phyloP scores from a whole-genome alignment of 2,329 filamentous ascomycete species.

The Alternaria gansuensis region DNA sequence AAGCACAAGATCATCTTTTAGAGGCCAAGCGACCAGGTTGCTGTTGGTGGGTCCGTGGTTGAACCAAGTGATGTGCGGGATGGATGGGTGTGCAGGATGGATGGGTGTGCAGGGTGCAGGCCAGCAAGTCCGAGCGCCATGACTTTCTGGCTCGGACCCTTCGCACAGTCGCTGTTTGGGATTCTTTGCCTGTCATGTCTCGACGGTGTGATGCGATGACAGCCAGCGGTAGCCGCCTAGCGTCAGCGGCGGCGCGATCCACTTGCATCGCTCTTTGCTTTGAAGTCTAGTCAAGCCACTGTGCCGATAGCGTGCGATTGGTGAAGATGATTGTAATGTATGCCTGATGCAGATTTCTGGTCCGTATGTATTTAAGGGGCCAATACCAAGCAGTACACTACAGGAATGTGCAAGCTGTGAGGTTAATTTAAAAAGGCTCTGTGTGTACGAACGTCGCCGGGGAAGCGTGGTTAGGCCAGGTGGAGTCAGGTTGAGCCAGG shows the following conservation, averaged over 20 bases:
- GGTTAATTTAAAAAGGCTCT: constrained; percentile 42
- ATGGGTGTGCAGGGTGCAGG: constrained; percentile 48
- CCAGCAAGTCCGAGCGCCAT: constrained; percentile 33
- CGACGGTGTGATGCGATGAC: constrained; percentile 33
- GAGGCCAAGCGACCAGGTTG: constrained; percentile 29
- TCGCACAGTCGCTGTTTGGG: constrained; percentile 30
- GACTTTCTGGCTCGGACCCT: constrained; percentile 31
- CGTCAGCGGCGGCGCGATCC: constrained; percentile 35
- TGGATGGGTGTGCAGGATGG: constrained; percentile 52
- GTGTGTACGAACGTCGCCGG: constrained; percentile 44
- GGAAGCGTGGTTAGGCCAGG: constrained; percentile 33
- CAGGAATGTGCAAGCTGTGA: constrained; percentile 29
- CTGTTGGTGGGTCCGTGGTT: constrained; percentile 45
- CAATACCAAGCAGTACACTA: constrained; percentile 25
- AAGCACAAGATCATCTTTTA: constrained; percentile 30
- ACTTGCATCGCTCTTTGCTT: constrained; percentile 24
- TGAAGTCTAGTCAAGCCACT: constrained; percentile 18
- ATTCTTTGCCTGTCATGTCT: constrained; percentile 31
- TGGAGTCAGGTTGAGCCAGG: constrained; percentile 28
- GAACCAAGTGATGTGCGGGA: constrained; percentile 54
- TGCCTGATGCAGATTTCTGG: constrained; percentile 17
- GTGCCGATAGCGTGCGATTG: constrained; percentile 7
- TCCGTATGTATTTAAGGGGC: constrained; percentile 31
- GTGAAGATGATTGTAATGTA: constrained; percentile 15
- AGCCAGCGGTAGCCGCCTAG: constrained; percentile 41